Evolutionary conservation across 495 filamentous ascomycete genomes (phyloP).

Genomic region (Penicillium paradoxum): DNA sequence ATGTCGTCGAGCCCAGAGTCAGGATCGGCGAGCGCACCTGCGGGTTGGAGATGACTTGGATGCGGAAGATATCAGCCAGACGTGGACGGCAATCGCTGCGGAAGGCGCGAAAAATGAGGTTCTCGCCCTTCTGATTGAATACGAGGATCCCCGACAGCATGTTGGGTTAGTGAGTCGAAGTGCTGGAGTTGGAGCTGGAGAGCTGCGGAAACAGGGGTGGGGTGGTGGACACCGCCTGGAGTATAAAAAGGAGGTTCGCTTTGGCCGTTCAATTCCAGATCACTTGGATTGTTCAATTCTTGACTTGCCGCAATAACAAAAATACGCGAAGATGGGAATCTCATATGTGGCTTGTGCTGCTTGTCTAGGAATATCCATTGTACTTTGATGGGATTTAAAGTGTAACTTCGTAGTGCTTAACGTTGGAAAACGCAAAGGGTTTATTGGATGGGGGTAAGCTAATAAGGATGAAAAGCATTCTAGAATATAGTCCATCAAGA

Average conservation of each 20-base stretch:
- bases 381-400: no score
- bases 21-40: conserved; percentile 97
- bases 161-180: conserved; percentile 25
- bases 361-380: no score
- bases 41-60: conserved; percentile 98
- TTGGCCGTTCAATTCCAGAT: background rate
- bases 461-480: no score
- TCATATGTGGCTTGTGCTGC: no score
- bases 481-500: no score
- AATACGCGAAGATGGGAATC: no score
- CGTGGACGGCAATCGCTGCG: conserved; percentile 95
- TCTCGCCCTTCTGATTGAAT: conserved; percentile 99
- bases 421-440: no score
- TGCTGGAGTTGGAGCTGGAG: conserved; percentile 12
- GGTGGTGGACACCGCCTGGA: conserved; percentile 27
- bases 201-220: conserved; percentile 22
- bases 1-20: conserved; percentile 94
- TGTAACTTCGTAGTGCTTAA: no score
- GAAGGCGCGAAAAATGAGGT: conserved; percentile 98
- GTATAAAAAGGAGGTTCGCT: conserved; percentile 7
- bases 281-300: no score
- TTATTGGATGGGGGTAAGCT: no score
- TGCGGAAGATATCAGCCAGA: conserved; percentile 97
- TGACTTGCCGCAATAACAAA: no score
- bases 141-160: conserved; percentile 97